phyloP scores from a whole-genome alignment of 805 yeast species.

The Millerozyma miso region DNA sequence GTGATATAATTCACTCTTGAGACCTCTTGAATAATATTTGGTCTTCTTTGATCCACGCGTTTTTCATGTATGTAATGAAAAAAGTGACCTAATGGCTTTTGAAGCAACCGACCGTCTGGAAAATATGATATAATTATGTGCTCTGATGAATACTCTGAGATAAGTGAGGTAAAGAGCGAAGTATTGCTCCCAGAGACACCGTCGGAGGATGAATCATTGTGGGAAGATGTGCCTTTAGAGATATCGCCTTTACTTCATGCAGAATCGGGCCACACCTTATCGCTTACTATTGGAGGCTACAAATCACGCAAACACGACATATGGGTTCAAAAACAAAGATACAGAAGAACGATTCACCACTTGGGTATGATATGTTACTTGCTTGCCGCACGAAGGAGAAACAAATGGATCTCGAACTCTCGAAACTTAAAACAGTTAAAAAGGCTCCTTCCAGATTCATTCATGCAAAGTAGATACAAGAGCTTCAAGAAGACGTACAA shows the following conservation, averaged over 20 bases:
- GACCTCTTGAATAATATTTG: too few species aligned
- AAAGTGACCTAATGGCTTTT: background rate
- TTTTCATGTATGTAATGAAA: background rate
- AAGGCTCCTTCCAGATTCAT: conserved; percentile 20
- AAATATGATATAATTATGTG: background rate
- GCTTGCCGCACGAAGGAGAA: conserved; percentile 17
- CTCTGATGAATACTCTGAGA: background rate
- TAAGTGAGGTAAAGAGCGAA: background rate
- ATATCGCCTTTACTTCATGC: conserved; percentile 4
- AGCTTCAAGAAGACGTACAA: conserved; percentile 10
- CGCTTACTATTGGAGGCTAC: conserved; percentile 1
- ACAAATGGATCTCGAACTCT: conserved; percentile 15
- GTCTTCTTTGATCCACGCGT: too few species aligned
- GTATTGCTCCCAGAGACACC: background rate
- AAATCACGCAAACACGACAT: background rate
- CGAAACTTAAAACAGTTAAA: conserved; percentile 17
- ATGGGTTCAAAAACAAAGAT: conserved; percentile 5
- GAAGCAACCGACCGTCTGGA: background rate
- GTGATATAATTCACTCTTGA: conserved; percentile 20
- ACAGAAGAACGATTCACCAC: conserved; percentile 12
- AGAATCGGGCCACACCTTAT: conserved; percentile 1
- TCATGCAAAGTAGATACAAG: conserved; percentile 14
- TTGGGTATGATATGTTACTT: conserved; percentile 22
- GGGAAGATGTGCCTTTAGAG: conserved; percentile 15
- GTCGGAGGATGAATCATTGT: conserved; percentile 1